Percentiles rank a stretch among this genome's conserved stretches.
Conservation (phyloP, 768 basidiomycete species). For the Tylopilus sp. region DNA sequence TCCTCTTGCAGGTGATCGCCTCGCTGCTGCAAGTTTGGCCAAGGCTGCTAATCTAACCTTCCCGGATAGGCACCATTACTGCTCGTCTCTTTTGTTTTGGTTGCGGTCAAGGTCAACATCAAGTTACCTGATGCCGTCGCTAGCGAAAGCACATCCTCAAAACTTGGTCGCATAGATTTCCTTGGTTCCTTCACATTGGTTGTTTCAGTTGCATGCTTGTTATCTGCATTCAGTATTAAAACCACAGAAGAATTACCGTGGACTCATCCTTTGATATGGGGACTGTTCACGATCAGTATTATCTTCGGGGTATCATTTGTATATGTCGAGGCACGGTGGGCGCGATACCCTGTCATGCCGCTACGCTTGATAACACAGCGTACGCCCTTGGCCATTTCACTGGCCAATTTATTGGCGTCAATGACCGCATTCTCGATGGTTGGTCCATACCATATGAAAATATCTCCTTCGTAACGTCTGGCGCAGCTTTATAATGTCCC, state of each 20-base stretch:
- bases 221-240: slow-evolving; percentile 76
- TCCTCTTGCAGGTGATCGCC: slow-evolving; percentile 71
- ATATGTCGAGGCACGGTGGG: slow-evolving; percentile 72
- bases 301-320: slow-evolving; percentile 61
- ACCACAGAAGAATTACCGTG: slow-evolving; percentile 75
- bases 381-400: slow-evolving; percentile 76
- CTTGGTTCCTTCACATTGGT: slow-evolving; percentile 82
- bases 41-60: slow-evolving; percentile 13
- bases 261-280: slow-evolving; percentile 69
- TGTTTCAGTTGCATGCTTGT: slow-evolving; percentile 59
- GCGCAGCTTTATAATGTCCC: slow-evolving; percentile 80
- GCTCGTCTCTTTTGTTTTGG: slow-evolving; percentile 63
- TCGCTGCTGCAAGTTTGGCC: background rate
- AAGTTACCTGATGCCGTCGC: slow-evolving; percentile 63
- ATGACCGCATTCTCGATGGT: slow-evolving; percentile 81
- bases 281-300: slow-evolving; percentile 56
- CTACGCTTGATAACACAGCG: slow-evolving; percentile 70
- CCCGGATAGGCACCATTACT: slow-evolving; percentile 68
- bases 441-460: slow-evolving; percentile 15
- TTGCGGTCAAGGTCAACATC: slow-evolving; percentile 77
- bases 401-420: slow-evolving; percentile 76
- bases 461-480: background rate
- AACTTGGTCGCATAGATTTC: slow-evolving; percentile 79
- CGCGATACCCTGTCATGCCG: slow-evolving; percentile 89
- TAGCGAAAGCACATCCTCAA: slow-evolving; percentile 55